Evolutionary conservation across 2,329 filamentous ascomycete species (phyloP).

Genomic region (Phoma sp.): DNA sequence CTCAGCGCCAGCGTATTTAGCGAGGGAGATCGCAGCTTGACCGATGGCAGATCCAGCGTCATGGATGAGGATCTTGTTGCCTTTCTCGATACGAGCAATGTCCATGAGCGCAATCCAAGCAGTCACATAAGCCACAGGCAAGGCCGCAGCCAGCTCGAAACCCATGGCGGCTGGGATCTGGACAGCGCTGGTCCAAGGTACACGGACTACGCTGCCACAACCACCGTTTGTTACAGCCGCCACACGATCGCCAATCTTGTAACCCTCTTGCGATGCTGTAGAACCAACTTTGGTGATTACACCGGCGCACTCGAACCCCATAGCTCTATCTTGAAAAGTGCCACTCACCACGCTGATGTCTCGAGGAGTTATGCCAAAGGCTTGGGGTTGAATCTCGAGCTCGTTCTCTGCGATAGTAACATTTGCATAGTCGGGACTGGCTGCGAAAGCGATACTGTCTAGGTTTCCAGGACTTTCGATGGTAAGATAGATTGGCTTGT

Average conservation of each 20-base stretch:
- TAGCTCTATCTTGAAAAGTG: background rate
- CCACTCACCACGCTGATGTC: background rate
- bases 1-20: background rate
- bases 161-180: slow-evolving; percentile 15
- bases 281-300: slow-evolving; percentile 9
- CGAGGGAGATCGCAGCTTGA: slow-evolving; percentile 11
- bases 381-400: slow-evolving; percentile 1
- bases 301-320: slow-evolving; percentile 23
- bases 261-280: background rate
- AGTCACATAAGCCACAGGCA: slow-evolving; percentile 26
- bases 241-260: slow-evolving; percentile 18
- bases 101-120: slow-evolving; percentile 23
- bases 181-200: background rate
- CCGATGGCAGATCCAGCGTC: slow-evolving; percentile 22
- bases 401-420: background rate
- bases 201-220: background rate
- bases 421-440: background rate
- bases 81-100: slow-evolving; percentile 16
- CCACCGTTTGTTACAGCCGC: background rate
- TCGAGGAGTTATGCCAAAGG: slow-evolving; percentile 4
- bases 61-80: slow-evolving; percentile 39
- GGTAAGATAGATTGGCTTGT: background rate
- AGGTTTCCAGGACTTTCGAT: slow-evolving; percentile 1
- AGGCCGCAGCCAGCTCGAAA: slow-evolving; percentile 25
- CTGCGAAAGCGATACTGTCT: background rate